Base-by-base conservation (phyloP, 2,329 filamentous ascomycete species). In the Beauveria caledonica region DNA sequence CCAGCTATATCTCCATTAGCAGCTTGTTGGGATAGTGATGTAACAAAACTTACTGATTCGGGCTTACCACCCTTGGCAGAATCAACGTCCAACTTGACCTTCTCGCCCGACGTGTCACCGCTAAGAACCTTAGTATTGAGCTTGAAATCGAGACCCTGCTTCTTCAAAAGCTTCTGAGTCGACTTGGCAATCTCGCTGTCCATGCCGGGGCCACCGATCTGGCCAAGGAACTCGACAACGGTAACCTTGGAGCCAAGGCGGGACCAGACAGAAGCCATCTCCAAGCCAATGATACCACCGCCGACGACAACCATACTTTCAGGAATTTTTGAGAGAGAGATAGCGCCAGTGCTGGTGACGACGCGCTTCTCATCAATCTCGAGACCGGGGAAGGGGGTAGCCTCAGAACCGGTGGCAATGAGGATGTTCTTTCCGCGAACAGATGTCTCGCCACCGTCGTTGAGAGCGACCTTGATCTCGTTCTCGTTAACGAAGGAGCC, bases 81-180 rank as follows among this genome's bases (percentile, higher is more conserved):
- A 76, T 99, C 94, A 63, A 96, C 81, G 67, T 89, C 86, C 63
- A 99, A 83, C 78, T 88, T 89, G 70, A 99, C 80, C 67, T 81
- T 85, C 63, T 91, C 86, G 63, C 88, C 88, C 68, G 82, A 86
- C 70, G 85, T 86, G 72, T 97, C 92, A 67, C 94, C 94, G 68
- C 86, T 84, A 65, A 87, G 78, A 65, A 99, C 94, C 85, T 99
- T 99, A 71, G 94, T 97, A 80, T 90, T 88, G 68, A 95, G 86
- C 86, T 96, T 97, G 84, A 99, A 99, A 72, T 96, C 94, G 74
- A 99, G 88, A 63, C 93, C 94, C 80, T 99, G 94, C 84, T 96
- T 97, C 74, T 85, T 85, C 66, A 99, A 85, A 64, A 96, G 87
- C 84, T 96, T 97, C 76, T 97, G 92, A 48, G 89, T 82, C 70